Conservation (phyloP, 2,329 filamentous ascomycete species). For the Septoria petroselini region DNA sequence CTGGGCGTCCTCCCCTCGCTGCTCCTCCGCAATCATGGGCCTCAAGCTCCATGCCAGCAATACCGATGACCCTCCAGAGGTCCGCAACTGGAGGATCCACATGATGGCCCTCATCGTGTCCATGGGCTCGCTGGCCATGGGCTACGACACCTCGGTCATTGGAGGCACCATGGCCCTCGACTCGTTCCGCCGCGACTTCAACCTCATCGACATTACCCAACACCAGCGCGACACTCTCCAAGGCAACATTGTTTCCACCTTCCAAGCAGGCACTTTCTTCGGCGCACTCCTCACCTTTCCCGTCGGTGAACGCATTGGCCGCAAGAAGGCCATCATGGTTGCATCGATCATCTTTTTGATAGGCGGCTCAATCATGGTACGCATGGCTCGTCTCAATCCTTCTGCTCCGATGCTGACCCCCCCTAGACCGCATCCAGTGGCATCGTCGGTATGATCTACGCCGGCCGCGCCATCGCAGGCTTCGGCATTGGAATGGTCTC, state of each 20-base stretch:
- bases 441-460: constrained; percentile 39
- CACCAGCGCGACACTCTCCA: constrained; percentile 43
- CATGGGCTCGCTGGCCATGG: constrained; percentile 41
- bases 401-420: not conserved
- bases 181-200: constrained; percentile 41
- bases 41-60: constrained; percentile 20
- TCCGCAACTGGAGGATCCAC: constrained; percentile 67
- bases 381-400: not conserved
- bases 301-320: constrained; percentile 50
- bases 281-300: constrained; percentile 44
- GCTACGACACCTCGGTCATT: constrained; percentile 39
- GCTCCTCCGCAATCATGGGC: constrained; percentile 11
- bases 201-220: constrained; percentile 35
- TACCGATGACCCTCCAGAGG: constrained; percentile 54
- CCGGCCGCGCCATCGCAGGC: constrained; percentile 40
- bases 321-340: constrained; percentile 49
- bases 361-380: constrained; percentile 40
- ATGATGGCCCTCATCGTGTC: constrained; percentile 58
- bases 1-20: not conserved
- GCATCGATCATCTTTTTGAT: constrained; percentile 46
- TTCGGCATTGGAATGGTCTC: constrained; percentile 41
- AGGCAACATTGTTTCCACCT: constrained; percentile 42
- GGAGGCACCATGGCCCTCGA: constrained; percentile 43
- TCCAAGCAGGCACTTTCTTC: constrained; percentile 42
- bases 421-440: constrained; percentile 36